Base-by-base conservation (phyloP, 1,139 yeast genomes). In the Kurtzmaniella quercitrusa region DNA sequence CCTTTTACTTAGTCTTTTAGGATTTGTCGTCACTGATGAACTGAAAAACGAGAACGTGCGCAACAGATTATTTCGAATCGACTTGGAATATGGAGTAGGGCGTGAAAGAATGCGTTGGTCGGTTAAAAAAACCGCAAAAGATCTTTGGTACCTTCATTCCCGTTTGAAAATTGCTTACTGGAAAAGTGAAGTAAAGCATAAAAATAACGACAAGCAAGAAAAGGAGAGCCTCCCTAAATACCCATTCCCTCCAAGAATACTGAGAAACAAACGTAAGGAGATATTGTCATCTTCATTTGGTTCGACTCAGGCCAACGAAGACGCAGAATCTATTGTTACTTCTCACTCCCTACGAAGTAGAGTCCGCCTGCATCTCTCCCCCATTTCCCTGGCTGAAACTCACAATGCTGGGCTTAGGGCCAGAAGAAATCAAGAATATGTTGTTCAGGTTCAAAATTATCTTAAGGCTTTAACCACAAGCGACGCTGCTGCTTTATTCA, bases 61-160 rank as follows among this genome's bases (percentile, higher is more conserved):
- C 47, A 77, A 77, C 46, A 66, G 84, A 45, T 77, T 70, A 42
- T 88, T 77, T 52, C 72, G 76, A 47, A 67, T 93, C 17, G 87
- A 84, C 45, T 67, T 93, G 43, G 96, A 89, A 56, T 93, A 93
- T 56, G 98, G 98, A 2, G 81, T 89, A 16, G 96, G 96, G 1
- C 79, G 81, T 4, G 80, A 84, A 44, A 68, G 93, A 45, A 69
- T 89, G 54, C 77, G 79, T 49, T 94, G 99, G 98, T 69, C 83
- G 1, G 78, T 94, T 6, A 74, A 80, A 34, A 84, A 84, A 52
- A 85, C 81, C 18, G 79, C 84, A 40, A 80, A 80, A 53, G 96
- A 89, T 50, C 70, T 94, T 39, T 65, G 77, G 30, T 74, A 73
- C 37, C 70, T 93, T 44, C 95, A 88, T 59, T 77, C 83, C 12